phyloP scores from a whole-genome alignment of 1,284 basidiomycete species.

The Tausonia pullulans region DNA sequence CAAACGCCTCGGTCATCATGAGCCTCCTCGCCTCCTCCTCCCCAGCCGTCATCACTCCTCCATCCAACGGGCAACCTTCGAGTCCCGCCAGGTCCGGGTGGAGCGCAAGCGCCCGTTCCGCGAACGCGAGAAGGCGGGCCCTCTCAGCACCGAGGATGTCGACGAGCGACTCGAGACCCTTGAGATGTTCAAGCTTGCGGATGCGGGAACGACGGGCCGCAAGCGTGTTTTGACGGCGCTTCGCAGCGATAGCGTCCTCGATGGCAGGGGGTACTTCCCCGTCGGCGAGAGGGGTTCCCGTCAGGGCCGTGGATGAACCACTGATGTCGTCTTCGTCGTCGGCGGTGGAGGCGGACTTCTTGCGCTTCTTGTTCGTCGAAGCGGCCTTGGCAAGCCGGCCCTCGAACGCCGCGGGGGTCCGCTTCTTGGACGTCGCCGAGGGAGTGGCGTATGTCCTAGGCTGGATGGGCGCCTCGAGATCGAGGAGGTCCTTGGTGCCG shows the following conservation, averaged over 20 bases:
- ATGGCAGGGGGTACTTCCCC: constrained; percentile 37
- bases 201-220: constrained; percentile 62
- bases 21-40: constrained; percentile 1
- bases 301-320: constrained; percentile 23
- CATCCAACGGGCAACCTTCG: background rate
- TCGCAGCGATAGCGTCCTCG: constrained; percentile 54
- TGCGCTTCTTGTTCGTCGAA: constrained; percentile 42
- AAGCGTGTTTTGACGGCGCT: constrained; percentile 66
- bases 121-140: constrained; percentile 9
- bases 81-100: constrained; percentile 8
- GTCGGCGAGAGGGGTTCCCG: constrained; percentile 33
- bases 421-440: constrained; percentile 49
- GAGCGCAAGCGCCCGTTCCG: background rate
- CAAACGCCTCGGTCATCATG: constrained; percentile 4
- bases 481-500: constrained; percentile 42
- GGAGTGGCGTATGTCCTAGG: constrained; percentile 46
- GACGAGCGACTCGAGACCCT: constrained; percentile 46
- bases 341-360: constrained; percentile 43
- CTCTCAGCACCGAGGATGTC: constrained; percentile 24
- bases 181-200: constrained; percentile 62
- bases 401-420: constrained; percentile 43
- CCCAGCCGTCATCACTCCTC: background rate
- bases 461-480: constrained; percentile 48
- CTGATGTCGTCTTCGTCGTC: constrained; percentile 40
- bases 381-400: constrained; percentile 18